Evolutionary conservation across 2,329 filamentous ascomycete species (phyloP), one percentile per base, ranked within the genome.

Genomic region (Mycocentrospora acerina): DNA sequence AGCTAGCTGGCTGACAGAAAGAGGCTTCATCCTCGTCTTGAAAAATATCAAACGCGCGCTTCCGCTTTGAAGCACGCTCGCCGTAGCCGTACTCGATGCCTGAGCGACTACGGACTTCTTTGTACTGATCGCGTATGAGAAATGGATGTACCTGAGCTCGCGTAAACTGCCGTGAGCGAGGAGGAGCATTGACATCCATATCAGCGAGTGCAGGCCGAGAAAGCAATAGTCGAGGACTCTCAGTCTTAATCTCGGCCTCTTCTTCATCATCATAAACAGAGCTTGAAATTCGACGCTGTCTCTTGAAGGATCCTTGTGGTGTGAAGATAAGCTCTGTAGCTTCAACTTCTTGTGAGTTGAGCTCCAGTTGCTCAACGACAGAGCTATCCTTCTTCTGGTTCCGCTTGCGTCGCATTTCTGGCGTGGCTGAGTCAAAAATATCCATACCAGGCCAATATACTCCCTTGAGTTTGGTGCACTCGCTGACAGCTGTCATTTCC

Each of bases 351-450:
- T 77, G 73, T 1, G 86, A 89, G 13, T 79, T 81, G 35, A 75
- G 65, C 52, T 82, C 76, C 66, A 91, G 81, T 42, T 79, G 78
- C 38, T 79, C 73, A 15, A 89, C 70, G n/a, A 88, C 82, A 1
- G 81, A 83, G n/a, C 73, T 76, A 37, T 84, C 80, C 64, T 91
- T 91, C 55, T 85, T 82, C 66, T 91, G 87, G 60, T 90, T 90
- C 35, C 87, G 76, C 69, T 81, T 87, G 30, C 83, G 78, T 53
- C 81, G 84, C 75, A 86, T 85, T 44, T 85, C 80, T 12, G 82
- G 77, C 4, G 83, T 86, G 4, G 87, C 87, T 36, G 87, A 82
- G 64, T 91, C 87, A 60, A 90, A 90, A n/a, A 88, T 76, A 36
- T 80, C 79, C 86, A 90, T 90, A 13, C 87, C 87, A 3, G 84